A percentile compares a stretch with the other conserved stretches of the same genome.
Evolutionary conservation across 306 rosid species (phyloP).

Genomic region (Prunus persica): DNA sequence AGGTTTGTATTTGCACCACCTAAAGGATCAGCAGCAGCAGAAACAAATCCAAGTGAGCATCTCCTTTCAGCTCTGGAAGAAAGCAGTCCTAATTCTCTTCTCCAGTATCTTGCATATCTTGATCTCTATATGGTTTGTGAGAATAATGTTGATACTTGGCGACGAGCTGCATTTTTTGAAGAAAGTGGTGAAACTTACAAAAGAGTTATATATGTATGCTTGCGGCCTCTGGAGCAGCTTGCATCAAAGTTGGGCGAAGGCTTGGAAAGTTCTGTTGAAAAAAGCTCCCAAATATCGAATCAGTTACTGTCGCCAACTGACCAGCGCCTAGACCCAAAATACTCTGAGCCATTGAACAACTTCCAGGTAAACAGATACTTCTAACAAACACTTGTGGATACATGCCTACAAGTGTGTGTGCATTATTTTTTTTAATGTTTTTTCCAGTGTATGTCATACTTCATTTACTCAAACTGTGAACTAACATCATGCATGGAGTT

Average conservation of each 20-base stretch:
- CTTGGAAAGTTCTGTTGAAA: conserved; percentile 53
- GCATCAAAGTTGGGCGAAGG: conserved; percentile 60
- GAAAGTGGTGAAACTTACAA: conserved; percentile 92
- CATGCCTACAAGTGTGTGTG: not conserved
- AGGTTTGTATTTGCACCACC: conserved; percentile 87
- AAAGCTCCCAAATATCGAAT: conserved; percentile 50
- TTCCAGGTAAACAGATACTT: conserved; percentile 55
- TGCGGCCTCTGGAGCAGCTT: conserved; percentile 81
- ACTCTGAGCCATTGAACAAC: conserved; percentile 51
- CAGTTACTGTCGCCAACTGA: conserved; percentile 74
- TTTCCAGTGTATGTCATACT: not conserved
- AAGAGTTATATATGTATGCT: conserved; percentile 74
- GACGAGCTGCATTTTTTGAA: conserved; percentile 96
- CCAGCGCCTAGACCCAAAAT: conserved; percentile 43
- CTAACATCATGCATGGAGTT: not conserved
- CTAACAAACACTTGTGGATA: not conserved
- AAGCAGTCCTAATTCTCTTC: conserved; percentile 73
- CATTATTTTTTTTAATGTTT: too few species aligned
- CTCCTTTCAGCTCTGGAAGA: conserved; percentile 94
- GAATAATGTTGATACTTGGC: conserved; percentile 88
- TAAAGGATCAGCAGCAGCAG: conserved; percentile 97
- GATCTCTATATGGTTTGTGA: conserved; percentile 94
- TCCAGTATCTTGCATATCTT: conserved; percentile 88
- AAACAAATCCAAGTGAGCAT: conserved; percentile 92
- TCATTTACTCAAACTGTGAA: not conserved